These are phyloP conservation scores for Colletotrichum cuscutae DNA, from an alignment of 2,329 filamentous ascomycete species.

Conservation along the genomic window DNA sequence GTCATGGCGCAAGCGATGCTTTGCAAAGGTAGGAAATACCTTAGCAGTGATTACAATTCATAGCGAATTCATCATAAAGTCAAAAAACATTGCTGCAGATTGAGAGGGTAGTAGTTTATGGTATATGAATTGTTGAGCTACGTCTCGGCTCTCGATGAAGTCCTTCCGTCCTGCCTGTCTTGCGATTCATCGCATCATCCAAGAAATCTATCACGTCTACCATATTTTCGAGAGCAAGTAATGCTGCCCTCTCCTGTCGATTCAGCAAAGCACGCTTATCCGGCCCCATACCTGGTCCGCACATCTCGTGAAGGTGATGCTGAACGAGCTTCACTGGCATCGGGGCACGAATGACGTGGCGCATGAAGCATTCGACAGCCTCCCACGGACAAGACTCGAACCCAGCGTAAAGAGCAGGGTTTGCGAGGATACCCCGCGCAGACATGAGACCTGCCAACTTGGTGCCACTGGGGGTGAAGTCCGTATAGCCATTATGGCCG, in stretches of 20 bases:
- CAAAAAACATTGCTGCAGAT: not conserved
- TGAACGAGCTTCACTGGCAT: constrained; percentile 71
- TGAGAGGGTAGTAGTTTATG: not conserved
- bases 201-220: constrained; percentile 70
- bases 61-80: constrained; percentile 9
- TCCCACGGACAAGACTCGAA: constrained; percentile 68
- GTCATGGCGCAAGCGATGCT: constrained; percentile 21
- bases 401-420: constrained; percentile 73
- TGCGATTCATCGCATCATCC: constrained; percentile 58
- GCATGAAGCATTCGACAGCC: constrained; percentile 72
- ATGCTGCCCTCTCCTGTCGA: constrained; percentile 63
- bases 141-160: constrained; percentile 14
- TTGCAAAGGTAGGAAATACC: constrained; percentile 11
- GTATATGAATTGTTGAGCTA: constrained; percentile 7
- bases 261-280: constrained; percentile 63
- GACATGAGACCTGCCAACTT: constrained; percentile 74
- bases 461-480: constrained; percentile 52
- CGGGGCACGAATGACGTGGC: constrained; percentile 64
- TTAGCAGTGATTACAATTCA: constrained; percentile 3
- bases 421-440: constrained; percentile 73
- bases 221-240: constrained; percentile 63
- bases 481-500: constrained; percentile 10
- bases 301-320: constrained; percentile 77
- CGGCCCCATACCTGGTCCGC: constrained; percentile 63
- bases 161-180: constrained; percentile 31